These are phyloP conservation scores for Tilletia indica DNA, from an alignment of 1,284 basidiomycete genomes.

Conservation along the genomic window DNA sequence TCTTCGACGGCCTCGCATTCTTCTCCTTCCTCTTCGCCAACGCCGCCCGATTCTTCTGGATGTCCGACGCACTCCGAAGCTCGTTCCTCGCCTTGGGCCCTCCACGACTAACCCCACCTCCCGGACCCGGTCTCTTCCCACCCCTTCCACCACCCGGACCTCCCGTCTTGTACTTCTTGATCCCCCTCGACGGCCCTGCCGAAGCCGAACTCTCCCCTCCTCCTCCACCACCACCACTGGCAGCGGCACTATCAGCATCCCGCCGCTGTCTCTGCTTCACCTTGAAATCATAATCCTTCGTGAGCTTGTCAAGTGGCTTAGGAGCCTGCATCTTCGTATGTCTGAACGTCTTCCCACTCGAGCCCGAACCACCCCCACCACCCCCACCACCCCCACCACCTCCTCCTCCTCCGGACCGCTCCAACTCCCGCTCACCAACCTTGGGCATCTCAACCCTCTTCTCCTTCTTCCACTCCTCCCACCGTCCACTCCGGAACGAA, in stretches of 20 bases:
- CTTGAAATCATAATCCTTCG: conserved; percentile 30
- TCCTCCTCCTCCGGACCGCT: not conserved
- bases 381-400: not conserved
- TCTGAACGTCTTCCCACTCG: conserved; percentile 27
- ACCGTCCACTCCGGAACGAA: conserved; percentile 85
- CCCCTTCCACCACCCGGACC: not conserved
- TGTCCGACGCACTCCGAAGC: conserved; percentile 42
- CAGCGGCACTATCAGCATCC: conserved; percentile 14
- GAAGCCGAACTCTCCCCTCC: not conserved
- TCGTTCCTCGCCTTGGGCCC: conserved; percentile 32
- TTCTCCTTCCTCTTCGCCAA: conserved; percentile 44
- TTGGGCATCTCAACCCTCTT: conserved; percentile 70
- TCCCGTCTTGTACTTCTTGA: not conserved
- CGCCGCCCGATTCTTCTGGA: conserved; percentile 42
- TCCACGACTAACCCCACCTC: not conserved
- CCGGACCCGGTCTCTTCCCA: not conserved
- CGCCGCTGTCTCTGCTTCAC: conserved; percentile 37
- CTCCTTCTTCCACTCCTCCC: conserved; percentile 90
- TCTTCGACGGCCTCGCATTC: conserved; percentile 46
- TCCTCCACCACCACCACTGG: not conserved
- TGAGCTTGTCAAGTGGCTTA: conserved; percentile 32
- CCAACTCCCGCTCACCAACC: conserved; percentile 72
- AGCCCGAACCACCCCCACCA: not conserved
- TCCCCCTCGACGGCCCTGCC: conserved; percentile 16
- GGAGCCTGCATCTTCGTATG: conserved; percentile 41